phyloP scores from a whole-genome alignment of 257 asterid genomes.

The Capsicum pubescens region DNA sequence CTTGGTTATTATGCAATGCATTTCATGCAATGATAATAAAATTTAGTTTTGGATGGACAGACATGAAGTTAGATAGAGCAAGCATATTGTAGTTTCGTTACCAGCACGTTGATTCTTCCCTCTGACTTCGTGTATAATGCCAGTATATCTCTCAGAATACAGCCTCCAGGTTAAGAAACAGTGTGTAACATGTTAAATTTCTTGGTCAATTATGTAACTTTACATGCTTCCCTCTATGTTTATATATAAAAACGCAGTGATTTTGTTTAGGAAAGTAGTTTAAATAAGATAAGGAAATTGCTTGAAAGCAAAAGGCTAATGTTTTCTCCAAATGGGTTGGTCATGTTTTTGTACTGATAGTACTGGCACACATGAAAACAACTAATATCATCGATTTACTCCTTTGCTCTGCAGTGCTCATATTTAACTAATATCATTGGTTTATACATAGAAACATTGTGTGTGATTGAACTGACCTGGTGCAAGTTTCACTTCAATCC shows the following conservation, averaged over 20 bases:
- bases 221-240: too few species aligned
- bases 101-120: neutral
- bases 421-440: too few species aligned
- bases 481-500: too few species aligned
- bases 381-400: too few species aligned
- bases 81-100: neutral
- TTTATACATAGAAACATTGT: too few species aligned
- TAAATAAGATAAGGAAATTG: neutral
- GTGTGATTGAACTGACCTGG: too few species aligned
- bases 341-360: neutral
- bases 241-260: too few species aligned
- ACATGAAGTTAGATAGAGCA: neutral
- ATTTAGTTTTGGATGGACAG: neutral
- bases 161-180: neutral
- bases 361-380: neutral
- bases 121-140: neutral
- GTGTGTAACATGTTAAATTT: too few species aligned
- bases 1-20: neutral
- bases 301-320: constrained; percentile 11
- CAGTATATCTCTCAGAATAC: neutral
- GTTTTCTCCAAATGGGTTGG: neutral
- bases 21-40: neutral
- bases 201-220: too few species aligned
- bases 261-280: too few species aligned
- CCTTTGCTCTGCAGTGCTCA: too few species aligned